Evolutionary conservation across 2,329 filamentous ascomycete genomes (phyloP), one percentile per base, ranked within the genome.

Genomic region (Cladorrhinum sp.): DNA sequence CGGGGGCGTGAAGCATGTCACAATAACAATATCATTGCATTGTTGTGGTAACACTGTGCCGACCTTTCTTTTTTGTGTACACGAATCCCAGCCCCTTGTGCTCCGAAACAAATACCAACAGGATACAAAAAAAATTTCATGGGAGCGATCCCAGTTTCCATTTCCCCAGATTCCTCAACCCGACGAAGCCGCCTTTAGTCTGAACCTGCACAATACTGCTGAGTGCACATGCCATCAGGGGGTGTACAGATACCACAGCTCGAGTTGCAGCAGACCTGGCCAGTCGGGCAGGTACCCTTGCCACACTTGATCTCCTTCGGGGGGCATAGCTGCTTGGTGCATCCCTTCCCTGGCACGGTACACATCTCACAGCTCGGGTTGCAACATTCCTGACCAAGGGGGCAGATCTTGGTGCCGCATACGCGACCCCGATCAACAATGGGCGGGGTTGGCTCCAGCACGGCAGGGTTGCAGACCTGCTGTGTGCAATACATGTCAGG

Each of bases 171-270:
- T 41, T 3, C 16, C 36, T 32, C 36, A 4, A 13, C 10, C 36
- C 16, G 12, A 16, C 12, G 10, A 41, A 41, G 6, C 36, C 7
- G 25, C 10, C 10, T 29, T n/a, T 22, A 45, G 5, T 18, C 41
- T 20, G 18, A 45, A 6, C n/a, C 20, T 57, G 22, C 13, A 16
- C 67, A 69, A 25, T 62, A 58, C 29, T 67, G 62, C 58, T 60
- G 52, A 1, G 64, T 69, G 45, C 67, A 69, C 10, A 27, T 41
- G 2, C 55, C 65, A 1, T 51, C 60, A 1, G 64, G 62, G 3
- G 61, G 50, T 1, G 62, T 63, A 60, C 68, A 69, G 32, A 68
- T 64, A 1, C 67, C 65, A 27, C 68, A 69, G 58, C 64, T 65
- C n/a, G 50, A 10, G 53, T 69, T 69, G 58, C 68, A 69, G 60